Base-by-base conservation (phyloP, 208 protist genomes). In the Trypanosoma vivax region DNA sequence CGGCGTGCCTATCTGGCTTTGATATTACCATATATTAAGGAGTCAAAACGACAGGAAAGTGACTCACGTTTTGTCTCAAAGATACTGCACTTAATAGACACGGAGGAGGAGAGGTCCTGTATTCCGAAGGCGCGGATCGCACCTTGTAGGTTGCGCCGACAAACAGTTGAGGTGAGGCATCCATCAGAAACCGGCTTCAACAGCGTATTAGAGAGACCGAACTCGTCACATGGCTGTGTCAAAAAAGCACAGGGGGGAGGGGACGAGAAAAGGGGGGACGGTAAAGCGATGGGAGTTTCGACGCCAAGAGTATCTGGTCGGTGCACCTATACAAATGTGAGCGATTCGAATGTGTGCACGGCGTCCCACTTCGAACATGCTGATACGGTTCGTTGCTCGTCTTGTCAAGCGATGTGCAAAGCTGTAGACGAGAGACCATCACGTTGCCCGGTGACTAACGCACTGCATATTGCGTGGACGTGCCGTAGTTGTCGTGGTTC, bases 11-110 rank as follows among this genome's bases (percentile, higher is more conserved):
- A 84, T 48, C 43, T 71, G 5, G 51, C 53, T 16, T 50, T 76
- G 11, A 53, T 86, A 24, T 58, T 86, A 19, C 79, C 83, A 5
- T 50, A 64, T 43, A 72, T 92, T 43, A 54, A 84, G 57, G 76
- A 61, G 1, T 59, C 59, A 7, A 52, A 55, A 28, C 74, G 83
- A 16, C 70, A 69, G 13, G 30, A 71, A 14, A 73, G 52, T 27
- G 73, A 81, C 37, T 53, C 60, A 5, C 48, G 13, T 13, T 75
- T 83, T 27, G 43, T 83, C 40, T 60, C 73, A 23, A 65, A 68
- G 18, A 82, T 87, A 41, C 51, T 48, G 35, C 33, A 52, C 23
- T 51, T 82, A 23, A 66, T 70, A 37, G 46, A 62, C 5, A 59
- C 1, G 10, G 27, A 60, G 65, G 30, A 24, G 45, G 0, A 28